Evolutionary conservation across 2,329 filamentous ascomycete genomes (phyloP).

Genomic region (Scedosporium boydii): DNA sequence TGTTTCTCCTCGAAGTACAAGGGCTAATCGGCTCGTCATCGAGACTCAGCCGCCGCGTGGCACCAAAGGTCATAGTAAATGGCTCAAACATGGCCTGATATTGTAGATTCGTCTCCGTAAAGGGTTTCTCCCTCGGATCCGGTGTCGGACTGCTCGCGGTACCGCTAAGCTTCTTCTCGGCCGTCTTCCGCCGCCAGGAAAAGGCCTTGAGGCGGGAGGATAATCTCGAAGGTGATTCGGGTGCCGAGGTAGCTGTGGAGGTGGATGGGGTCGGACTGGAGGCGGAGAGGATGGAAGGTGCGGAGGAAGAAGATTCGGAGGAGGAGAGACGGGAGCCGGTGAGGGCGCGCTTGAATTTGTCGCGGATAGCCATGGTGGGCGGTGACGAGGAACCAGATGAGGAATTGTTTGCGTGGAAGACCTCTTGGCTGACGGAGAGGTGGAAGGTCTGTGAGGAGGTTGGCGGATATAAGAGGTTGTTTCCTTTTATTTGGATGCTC

Average conservation of each 20-base stretch:
- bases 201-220: conserved; percentile 21
- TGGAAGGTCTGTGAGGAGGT: no score
- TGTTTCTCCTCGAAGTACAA: conserved; percentile 8
- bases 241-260: conserved; percentile 19
- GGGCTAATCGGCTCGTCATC: conserved; percentile 9
- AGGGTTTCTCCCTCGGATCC: conserved; percentile 35
- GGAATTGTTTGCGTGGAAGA: not conserved
- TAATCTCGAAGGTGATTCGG: conserved; percentile 20
- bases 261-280: conserved; percentile 14
- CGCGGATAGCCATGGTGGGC: conserved; percentile 31
- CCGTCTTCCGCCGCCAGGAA: not conserved
- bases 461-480: no score
- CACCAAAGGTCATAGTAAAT: conserved; percentile 37
- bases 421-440: not conserved
- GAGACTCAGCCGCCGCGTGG: conserved; percentile 13
- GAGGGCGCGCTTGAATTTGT: conserved; percentile 29
- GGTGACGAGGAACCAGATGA: not conserved
- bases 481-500: not conserved
- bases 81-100: conserved; percentile 36
- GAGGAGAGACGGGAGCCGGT: conserved; percentile 25
- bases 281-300: conserved; percentile 18
- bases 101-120: conserved; percentile 33
- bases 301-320: conserved; percentile 16
- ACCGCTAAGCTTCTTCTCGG: conserved; percentile 8
- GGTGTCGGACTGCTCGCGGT: conserved; percentile 8